Evolutionary conservation across 495 filamentous ascomycete species (phyloP), one percentile per base, ranked within the genome.

Genomic region (Aspergillus ostianus): DNA sequence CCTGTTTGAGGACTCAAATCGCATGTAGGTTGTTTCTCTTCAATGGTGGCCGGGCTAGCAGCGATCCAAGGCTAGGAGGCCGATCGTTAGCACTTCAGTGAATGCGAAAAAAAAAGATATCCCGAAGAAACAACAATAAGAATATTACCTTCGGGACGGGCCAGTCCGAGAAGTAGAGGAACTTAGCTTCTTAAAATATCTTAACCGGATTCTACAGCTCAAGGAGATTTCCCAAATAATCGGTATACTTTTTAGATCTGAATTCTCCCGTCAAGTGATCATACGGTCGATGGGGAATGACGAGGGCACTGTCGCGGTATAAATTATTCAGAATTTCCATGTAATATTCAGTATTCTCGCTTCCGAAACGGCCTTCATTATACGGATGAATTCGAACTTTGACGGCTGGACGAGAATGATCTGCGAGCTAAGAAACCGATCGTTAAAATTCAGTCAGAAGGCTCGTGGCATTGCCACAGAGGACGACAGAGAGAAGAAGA

Each of bases 131-230:
- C 15, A 4, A 15, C 36, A 17, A 7, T 10, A 32, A 17, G 36
- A 15, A 13, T 15, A 13, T 9, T 61, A 64, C 62, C 73, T 90
- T 90, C 10, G 86, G 86, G 44, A 88, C 63, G 5, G 88, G 88
- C 81, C 84, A 87, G 64, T 90, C 88, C 9, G 79, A 84, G 65
- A 92, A 90, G 70, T 89, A 87, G 0, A 90, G 70, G 41, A 85
- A 80, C 65, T 85, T 90, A 4, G 85, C 85, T 61, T 89, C 84
- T 52, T 73, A 71, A n/a, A 82, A 70, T 48, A 83, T 73, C 20
- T 61, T 70, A 2, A 81, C 72, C 0, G 87, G 73, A 72, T 90
- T 81, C 87, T 88, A 92, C 23, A 58, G 64, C 61, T 85, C 79
- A 0, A 66, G 51, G 21, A 72, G 63, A 46, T 75, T 82, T 13